phyloP scores from a whole-genome alignment of 1,284 basidiomycete species.

The Puccinia triticina region DNA sequence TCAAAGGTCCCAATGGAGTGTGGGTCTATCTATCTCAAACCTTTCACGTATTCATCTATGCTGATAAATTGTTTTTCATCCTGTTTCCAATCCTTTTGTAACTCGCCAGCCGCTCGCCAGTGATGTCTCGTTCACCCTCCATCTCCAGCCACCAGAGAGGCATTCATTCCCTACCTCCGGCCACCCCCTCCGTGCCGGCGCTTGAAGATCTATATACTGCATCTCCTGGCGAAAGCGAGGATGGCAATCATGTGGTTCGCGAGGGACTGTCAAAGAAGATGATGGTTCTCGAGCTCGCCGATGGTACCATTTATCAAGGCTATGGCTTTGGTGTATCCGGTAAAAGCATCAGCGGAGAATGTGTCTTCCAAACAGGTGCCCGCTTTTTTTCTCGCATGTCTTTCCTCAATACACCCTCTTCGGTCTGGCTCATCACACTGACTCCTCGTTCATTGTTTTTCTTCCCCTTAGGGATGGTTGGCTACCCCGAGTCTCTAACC shows the following conservation, averaged over 20 bases:
- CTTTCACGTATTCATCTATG: neutral
- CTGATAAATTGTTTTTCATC: neutral
- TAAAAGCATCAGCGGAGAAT: slow-evolving; percentile 93
- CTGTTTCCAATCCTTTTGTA: neutral
- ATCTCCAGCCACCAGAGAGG: slow-evolving; percentile 39
- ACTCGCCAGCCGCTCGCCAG: slow-evolving; percentile 45
- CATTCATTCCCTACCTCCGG: slow-evolving; percentile 43
- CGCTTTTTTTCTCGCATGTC: slow-evolving; percentile 50
- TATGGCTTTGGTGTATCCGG: slow-evolving; percentile 89
- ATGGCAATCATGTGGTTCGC: slow-evolving; percentile 25
- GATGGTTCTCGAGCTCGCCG: slow-evolving; percentile 83
- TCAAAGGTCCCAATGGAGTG: slow-evolving; percentile 51
- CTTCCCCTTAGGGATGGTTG: slow-evolving; percentile 85
- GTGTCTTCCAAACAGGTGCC: slow-evolving; percentile 98
- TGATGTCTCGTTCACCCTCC: slow-evolving; percentile 49
- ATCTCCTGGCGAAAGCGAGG: slow-evolving; percentile 44
- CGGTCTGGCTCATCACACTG: slow-evolving; percentile 38
- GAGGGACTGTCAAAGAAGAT: slow-evolving; percentile 56
- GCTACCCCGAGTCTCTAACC: slow-evolving; percentile 96
- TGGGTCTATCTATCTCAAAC: slow-evolving; percentile 1
- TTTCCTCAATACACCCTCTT: neutral
- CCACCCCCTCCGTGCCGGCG: slow-evolving; percentile 30
- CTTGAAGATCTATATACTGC: slow-evolving; percentile 39
- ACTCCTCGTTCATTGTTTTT: neutral
- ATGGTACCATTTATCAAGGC: slow-evolving; percentile 85